These are phyloP conservation scores for Fomitopsis schrenkii DNA, from an alignment of 1,284 basidiomycete species.

Conservation along the genomic window DNA sequence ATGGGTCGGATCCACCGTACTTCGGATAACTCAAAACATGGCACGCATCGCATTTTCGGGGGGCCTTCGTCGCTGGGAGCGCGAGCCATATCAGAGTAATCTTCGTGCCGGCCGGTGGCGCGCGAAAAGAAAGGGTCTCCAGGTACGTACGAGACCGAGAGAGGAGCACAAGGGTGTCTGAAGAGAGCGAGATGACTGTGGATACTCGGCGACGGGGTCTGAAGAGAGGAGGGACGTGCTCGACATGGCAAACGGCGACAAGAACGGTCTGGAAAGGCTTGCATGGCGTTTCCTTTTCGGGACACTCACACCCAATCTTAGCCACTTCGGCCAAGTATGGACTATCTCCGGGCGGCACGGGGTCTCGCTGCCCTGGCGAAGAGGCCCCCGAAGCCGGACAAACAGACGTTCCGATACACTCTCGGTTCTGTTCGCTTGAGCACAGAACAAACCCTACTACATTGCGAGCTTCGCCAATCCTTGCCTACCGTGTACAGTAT, in stretches of 20 bases:
- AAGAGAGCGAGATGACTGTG: neutral
- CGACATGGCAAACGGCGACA: neutral
- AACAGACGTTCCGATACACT: neutral
- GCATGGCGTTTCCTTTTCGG: conserved; percentile 1
- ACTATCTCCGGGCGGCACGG: neutral
- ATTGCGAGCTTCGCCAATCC: neutral
- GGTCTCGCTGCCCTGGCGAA: neutral
- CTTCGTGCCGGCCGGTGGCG: conserved; percentile 8
- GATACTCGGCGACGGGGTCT: neutral
- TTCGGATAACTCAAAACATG: conserved; percentile 1
- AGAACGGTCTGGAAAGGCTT: conserved; percentile 2
- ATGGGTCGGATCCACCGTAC: conserved; percentile 7
- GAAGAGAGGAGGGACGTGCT: conserved; percentile 1
- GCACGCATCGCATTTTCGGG: conserved; percentile 16
- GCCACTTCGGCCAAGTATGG: neutral
- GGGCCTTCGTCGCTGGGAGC: conserved; percentile 19
- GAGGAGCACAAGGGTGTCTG: neutral
- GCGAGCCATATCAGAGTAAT: conserved; percentile 10
- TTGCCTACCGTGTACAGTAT: neutral
- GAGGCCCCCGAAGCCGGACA: neutral
- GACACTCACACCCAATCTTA: neutral
- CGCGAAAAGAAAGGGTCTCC: neutral
- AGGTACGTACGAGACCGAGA: neutral
- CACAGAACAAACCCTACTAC: neutral
- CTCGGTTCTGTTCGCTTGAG: neutral